Base-by-base conservation (phyloP, 768 basidiomycete species). In the Xerocomus brunneocitrinus region DNA sequence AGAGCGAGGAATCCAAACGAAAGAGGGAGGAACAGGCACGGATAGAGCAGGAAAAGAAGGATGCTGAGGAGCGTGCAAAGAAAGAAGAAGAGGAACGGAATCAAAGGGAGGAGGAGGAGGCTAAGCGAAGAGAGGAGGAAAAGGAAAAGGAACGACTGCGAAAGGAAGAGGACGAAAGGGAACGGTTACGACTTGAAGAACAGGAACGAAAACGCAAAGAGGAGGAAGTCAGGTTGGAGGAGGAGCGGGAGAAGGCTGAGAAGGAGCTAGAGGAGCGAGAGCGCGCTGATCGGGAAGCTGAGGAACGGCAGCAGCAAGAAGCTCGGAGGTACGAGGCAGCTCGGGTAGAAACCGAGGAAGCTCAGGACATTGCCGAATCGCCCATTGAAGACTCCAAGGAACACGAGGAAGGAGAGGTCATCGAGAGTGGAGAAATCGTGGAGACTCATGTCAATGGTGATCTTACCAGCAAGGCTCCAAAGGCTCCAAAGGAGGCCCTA, bases 1-100 rank as follows among this genome's bases (percentile, higher is more conserved):
- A 91, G 73, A 83, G 73, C 14, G 76, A 76, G 62, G 78, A 82
- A 49, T 77, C 79, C 27, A 81, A 81, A 62, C 70, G 71, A 60
- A 76, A 74, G 67, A 70, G 77, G 10, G 78, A 58, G 52, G 76
- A 74, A 22, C 73, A 75, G 53, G 77, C 78, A 60, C 69, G 74
- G 47, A 61, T 70, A 59, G 68, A 73, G 55, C 62, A 71, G 50
- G 68, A 72, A 48, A 71, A 74, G 62, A 72, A 68, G 62, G 71
- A 75, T 5, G 67, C 63, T 7, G 69, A 72, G 60, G 68, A 71
- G 45, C 71, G 67, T 22, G 64, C 67, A 41, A 71, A 71, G 64
- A 68, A 62, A 51, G 68, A 71, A 34, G 65, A 67, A 36, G 67
- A 71, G 50, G 73, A 77, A 43, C 61, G 68, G 58, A 67, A 64